Evolutionary conservation across 371 early-diverging fungal genomes (phyloP), one percentile per base, ranked within the genome.

Genomic region (Neoconidiobolus thromboides): DNA sequence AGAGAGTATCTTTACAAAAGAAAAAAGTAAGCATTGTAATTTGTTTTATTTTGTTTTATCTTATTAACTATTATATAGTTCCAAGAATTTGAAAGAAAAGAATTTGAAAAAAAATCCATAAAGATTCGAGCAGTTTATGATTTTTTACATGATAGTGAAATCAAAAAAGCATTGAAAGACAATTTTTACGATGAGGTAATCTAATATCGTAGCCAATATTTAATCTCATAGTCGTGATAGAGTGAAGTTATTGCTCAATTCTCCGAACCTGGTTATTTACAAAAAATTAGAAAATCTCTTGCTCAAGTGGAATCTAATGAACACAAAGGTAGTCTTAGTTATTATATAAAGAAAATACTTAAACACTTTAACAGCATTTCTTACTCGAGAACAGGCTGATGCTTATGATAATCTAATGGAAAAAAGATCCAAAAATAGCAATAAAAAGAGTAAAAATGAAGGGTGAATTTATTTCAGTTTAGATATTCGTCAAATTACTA

Each of bases 1-100:
- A 86, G 68, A 80, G 93, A 3, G 86, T 93, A 1, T 87, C 85
- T 3, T 72, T 89, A 43, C 91, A 91, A 66, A 91, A 88, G 63
- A 76, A 79, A 55, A 82, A 82, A 68, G 81, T 77, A 69, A 43
- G 26, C 26, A 26, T 26, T 26, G 26, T 26, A 26, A 26, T 43
- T 44, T 42, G 42, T 2, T 7, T 14, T 42, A 41, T 26, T 60
- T 6, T 26, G 15, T 43, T 9, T 54, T 38, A 10, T 47, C 47
- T 43, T 7, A 7, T 42, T 37, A 44, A 10, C 9, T 7, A 12
- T 38, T 52, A 47, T 40, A 3, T 69, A 80, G 71, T 88, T 81
- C 69, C 77, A 83, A 43, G 87, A 84, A 60, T 85, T 77, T 68
- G 86, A 89, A 66, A 70, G 75, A 47, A 76, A 79, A 44, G 87